Conservation (phyloP, 2,329 filamentous ascomycete genomes). For the Fusarium multiceps region DNA sequence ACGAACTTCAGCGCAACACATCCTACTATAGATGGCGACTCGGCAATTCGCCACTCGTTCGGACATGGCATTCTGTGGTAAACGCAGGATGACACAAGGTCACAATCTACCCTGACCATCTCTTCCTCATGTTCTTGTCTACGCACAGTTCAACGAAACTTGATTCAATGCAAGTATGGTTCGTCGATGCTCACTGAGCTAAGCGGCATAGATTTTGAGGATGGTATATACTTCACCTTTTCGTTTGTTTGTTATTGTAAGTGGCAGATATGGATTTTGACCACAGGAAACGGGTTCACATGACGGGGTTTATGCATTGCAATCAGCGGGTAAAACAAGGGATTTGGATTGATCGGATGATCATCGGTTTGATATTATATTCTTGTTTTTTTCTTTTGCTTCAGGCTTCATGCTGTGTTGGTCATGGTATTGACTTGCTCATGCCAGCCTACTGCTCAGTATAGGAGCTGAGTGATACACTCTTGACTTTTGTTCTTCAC, state of each 20-base stretch:
- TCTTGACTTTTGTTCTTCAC: constrained; percentile 39
- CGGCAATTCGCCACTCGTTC: constrained; percentile 24
- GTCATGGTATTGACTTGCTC: not conserved
- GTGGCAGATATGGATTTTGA: constrained; percentile 38
- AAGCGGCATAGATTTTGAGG: constrained; percentile 42
- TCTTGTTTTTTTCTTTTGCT: constrained; percentile 25
- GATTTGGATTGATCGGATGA: constrained; percentile 41
- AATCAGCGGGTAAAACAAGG: constrained; percentile 52
- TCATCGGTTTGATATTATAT: constrained; percentile 40
- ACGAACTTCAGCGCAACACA: constrained; percentile 8
- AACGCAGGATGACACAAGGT: constrained; percentile 16
- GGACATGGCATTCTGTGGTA: constrained; percentile 30
- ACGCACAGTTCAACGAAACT: constrained; percentile 1
- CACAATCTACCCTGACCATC: constrained; percentile 11
- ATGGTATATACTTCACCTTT: constrained; percentile 46
- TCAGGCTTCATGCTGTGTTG: not conserved
- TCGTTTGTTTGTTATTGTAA: constrained; percentile 40
- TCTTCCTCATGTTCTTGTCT: constrained; percentile 13
- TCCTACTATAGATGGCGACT: constrained; percentile 24
- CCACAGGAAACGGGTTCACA: constrained; percentile 48
- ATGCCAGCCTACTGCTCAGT: not conserved
- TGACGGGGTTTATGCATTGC: constrained; percentile 54
- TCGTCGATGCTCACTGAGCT: constrained; percentile 3
- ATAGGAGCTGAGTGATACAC: constrained; percentile 11
- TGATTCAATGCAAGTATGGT: not conserved